Conservation (phyloP, 345 rosid species). For the Arabidopsis suecica region DNA sequence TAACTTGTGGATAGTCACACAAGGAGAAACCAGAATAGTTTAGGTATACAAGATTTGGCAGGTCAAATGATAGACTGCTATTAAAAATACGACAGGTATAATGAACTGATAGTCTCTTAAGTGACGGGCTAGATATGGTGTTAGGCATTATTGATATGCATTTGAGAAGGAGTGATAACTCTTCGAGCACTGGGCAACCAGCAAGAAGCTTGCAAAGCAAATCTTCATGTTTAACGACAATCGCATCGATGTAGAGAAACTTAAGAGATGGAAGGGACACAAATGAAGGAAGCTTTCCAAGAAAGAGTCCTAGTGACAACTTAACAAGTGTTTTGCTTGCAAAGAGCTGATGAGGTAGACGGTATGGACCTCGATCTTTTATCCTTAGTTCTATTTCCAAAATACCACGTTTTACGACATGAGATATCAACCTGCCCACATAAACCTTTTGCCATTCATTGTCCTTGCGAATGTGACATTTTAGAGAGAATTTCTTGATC, state of each 20-base stretch:
- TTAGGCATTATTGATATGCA: background rate
- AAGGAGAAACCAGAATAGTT: background rate
- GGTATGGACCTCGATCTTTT: background rate
- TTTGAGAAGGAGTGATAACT: background rate
- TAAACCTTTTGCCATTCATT: background rate
- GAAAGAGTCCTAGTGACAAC: background rate
- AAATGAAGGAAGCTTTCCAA: background rate
- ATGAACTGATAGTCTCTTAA: slow-evolving; percentile 7
- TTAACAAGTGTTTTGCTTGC: slow-evolving; percentile 24
- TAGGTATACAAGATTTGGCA: slow-evolving; percentile 3
- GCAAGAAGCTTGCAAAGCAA: slow-evolving; percentile 3
- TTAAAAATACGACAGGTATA: too few species aligned
- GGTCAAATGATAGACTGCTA: background rate
- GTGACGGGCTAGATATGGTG: background rate
- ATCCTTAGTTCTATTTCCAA: background rate
- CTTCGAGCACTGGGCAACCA: slow-evolving; percentile 25
- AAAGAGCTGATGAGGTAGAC: background rate
- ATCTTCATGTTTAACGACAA: background rate
- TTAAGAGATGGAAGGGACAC: slow-evolving; percentile 33
- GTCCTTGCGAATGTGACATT: background rate
- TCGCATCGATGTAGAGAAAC: background rate
- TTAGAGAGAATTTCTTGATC: slow-evolving; percentile 18
- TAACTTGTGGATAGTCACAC: background rate
- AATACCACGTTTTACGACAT: background rate
- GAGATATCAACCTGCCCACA: background rate